phyloP scores from a whole-genome alignment of 306 rosid genomes.

The Fagus crenata region DNA sequence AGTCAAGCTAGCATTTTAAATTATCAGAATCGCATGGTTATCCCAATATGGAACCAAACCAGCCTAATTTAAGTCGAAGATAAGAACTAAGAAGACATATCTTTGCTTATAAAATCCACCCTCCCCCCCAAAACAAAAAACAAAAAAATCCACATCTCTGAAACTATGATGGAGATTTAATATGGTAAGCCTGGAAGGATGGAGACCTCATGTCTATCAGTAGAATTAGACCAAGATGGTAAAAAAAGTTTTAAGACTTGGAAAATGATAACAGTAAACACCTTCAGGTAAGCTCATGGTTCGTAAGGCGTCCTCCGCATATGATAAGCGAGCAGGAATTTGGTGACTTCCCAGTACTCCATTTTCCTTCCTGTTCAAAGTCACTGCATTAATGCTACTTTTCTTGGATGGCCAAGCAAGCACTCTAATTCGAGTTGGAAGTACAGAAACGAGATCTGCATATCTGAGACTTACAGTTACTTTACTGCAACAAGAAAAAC shows the following conservation, averaged over 20 bases:
- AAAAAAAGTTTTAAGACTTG: neutral
- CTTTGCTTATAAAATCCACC: too few relatives aligned
- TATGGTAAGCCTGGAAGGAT: neutral
- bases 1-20: too few relatives aligned
- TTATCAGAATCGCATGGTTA: too few relatives aligned
- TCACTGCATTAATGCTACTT: constrained; percentile 34
- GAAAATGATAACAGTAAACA: constrained; percentile 23
- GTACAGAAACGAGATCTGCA: constrained; percentile 70
- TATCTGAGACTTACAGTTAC: constrained; percentile 82
- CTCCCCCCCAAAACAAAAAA: too few relatives aligned
- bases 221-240: neutral
- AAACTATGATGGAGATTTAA: neutral
- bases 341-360: constrained; percentile 46
- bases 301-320: constrained; percentile 90
- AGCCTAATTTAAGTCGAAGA: too few relatives aligned
- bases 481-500: constrained; percentile 65
- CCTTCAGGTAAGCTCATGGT: constrained; percentile 90
- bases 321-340: constrained; percentile 62
- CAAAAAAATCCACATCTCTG: too few relatives aligned
- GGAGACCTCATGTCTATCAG: neutral
- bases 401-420: constrained; percentile 80
- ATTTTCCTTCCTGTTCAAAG: constrained; percentile 59
- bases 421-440: constrained; percentile 65
- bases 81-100: too few relatives aligned
- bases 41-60: too few relatives aligned